Evolutionary conservation across 495 filamentous ascomycete genomes (phyloP).

Genomic region (Tuber indicum): DNA sequence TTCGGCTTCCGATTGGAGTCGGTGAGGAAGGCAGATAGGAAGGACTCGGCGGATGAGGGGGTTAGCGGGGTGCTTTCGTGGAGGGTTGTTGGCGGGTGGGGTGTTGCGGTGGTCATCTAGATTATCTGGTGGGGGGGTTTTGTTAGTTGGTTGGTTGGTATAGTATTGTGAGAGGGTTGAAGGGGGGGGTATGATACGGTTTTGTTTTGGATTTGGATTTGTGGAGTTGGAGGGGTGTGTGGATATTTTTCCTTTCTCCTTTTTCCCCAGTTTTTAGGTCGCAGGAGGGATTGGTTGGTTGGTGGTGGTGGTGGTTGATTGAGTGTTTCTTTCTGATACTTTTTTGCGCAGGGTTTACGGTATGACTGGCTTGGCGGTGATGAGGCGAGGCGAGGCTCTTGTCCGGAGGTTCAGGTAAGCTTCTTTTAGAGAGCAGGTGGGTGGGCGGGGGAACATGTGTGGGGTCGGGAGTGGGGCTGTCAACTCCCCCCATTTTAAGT

Average conservation of each 20-base stretch:
- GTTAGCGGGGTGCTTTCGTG: background rate
- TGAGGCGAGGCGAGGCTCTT: no score
- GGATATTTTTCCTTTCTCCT: background rate
- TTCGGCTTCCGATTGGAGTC: background rate
- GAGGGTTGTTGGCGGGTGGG: background rate
- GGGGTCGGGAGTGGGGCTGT: background rate
- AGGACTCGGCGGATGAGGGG: background rate
- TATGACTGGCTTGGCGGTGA: no score
- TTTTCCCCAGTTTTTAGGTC: background rate
- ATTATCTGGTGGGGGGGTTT: background rate
- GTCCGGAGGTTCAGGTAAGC: background rate
- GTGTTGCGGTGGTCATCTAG: background rate
- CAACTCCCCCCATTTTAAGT: background rate
- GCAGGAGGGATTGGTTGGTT: background rate
- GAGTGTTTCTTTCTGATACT: background rate
- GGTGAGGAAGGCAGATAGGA: conserved; percentile 1
- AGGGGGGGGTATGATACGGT: background rate
- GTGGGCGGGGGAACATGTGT: background rate
- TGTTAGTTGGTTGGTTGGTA: background rate
- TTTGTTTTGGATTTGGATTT: background rate
- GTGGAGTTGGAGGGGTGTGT: background rate
- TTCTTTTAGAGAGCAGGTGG: background rate
- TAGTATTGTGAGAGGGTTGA: background rate
- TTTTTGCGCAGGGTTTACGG: no score
- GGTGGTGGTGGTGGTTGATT: no score